Conservation (phyloP, 768 basidiomycete genomes). For the Leucocoprinus birnbaumii region DNA sequence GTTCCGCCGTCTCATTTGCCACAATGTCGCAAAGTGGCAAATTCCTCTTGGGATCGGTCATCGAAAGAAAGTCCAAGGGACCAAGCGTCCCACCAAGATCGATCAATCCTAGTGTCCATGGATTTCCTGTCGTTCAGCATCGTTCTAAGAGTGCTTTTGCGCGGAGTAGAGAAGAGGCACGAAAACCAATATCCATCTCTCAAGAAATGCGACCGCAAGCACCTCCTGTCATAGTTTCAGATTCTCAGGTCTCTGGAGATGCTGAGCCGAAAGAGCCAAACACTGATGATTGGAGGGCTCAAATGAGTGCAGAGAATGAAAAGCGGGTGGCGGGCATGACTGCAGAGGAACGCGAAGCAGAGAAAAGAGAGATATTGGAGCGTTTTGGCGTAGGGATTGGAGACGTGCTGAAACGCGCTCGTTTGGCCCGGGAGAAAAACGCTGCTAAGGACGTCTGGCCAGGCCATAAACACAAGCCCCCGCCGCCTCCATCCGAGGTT, state of each 20-base stretch:
- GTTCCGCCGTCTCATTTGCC: constrained; percentile 1
- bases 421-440: constrained; percentile 39
- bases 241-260: neutral
- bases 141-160: constrained; percentile 64
- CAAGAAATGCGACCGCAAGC: constrained; percentile 17
- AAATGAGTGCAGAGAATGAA: constrained; percentile 68
- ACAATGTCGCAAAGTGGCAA: constrained; percentile 20
- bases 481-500: neutral
- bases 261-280: constrained; percentile 1
- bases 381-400: constrained; percentile 67
- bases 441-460: constrained; percentile 1
- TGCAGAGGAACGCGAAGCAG: constrained; percentile 64
- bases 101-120: constrained; percentile 32
- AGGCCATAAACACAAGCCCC: neutral
- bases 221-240: constrained; percentile 23
- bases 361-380: constrained; percentile 63
- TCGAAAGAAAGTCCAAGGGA: constrained; percentile 40
- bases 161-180: constrained; percentile 39
- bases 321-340: constrained; percentile 63
- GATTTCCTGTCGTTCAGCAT: constrained; percentile 65
- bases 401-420: constrained; percentile 57
- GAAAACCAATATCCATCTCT: constrained; percentile 20
- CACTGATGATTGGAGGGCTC: constrained; percentile 45
- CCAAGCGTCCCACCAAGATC: constrained; percentile 23
- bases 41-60: constrained; percentile 37